Evolutionary conservation across 176 grass and related monocot genomes (phyloP).

Genomic region (Raddia guianensis): DNA sequence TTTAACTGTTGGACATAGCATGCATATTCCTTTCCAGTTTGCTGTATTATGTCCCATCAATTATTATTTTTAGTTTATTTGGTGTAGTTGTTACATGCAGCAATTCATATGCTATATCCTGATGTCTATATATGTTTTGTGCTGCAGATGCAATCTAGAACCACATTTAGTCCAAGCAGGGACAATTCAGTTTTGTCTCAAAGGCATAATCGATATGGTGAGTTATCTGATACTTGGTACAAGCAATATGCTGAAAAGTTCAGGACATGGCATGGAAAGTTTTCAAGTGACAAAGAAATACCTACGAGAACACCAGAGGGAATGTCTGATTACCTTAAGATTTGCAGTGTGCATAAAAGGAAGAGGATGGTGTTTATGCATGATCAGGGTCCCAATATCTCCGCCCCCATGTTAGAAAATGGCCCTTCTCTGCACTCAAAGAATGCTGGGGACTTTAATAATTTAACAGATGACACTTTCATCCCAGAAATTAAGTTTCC

Average conservation of each 20-base stretch:
- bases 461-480: slow-evolving; percentile 67
- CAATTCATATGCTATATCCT: slow-evolving; percentile 26
- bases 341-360: slow-evolving; percentile 77
- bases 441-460: slow-evolving; percentile 58
- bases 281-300: slow-evolving; percentile 71
- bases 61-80: slow-evolving; percentile 1
- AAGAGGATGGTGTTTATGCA: slow-evolving; percentile 76
- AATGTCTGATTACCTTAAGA: slow-evolving; percentile 80
- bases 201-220: slow-evolving; percentile 60
- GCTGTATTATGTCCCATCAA: slow-evolving; percentile 1
- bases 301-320: slow-evolving; percentile 87
- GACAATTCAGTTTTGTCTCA: slow-evolving; percentile 46
- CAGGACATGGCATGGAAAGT: slow-evolving; percentile 62
- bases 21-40: slow-evolving; percentile 7
- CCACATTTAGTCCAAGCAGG: slow-evolving; percentile 60
- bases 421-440: slow-evolving; percentile 57
- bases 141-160: slow-evolving; percentile 58
- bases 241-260: slow-evolving; percentile 77
- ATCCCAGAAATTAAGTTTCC: slow-evolving; percentile 91
- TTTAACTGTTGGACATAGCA: slow-evolving; percentile 14
- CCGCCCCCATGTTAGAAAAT: slow-evolving; percentile 48
- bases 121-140: slow-evolving; percentile 24
- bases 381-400: slow-evolving; percentile 39
- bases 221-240: slow-evolving; percentile 77
- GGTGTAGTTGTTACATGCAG: background rate